A percentile compares a stretch with the other conserved stretches of the same genome.
These are phyloP conservation scores for Amauroascus niger DNA, from an alignment of 2,329 filamentous ascomycete genomes.

Conservation along the genomic window DNA sequence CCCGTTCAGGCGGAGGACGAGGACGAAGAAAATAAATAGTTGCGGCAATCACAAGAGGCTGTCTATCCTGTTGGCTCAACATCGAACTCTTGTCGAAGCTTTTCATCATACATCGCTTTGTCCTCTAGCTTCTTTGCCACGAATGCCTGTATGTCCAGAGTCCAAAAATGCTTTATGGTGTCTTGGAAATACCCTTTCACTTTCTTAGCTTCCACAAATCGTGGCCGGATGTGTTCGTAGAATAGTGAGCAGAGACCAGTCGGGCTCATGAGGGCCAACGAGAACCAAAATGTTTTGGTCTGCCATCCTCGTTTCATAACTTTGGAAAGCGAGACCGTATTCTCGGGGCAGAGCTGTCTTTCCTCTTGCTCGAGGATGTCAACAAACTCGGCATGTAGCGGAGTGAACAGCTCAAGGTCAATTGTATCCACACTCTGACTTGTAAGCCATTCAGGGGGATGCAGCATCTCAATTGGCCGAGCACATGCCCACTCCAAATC, in stretches of 20 bases:
- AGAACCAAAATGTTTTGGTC: neutral
- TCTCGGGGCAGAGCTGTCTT: neutral
- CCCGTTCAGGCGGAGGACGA: too few species aligned
- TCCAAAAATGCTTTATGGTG: constrained; percentile 17
- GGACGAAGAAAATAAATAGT: too few species aligned
- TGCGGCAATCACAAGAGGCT: too few species aligned
- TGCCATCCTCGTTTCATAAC: constrained; percentile 2
- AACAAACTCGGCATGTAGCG: neutral
- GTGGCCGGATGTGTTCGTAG: neutral
- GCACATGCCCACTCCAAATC: constrained; percentile 18
- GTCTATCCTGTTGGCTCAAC: constrained; percentile 11
- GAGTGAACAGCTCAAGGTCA: constrained; percentile 2
- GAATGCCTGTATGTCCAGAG: constrained; percentile 13
- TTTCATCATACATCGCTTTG: constrained; percentile 5
- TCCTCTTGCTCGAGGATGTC: neutral
- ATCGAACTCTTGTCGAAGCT: constrained; percentile 7
- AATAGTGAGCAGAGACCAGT: neutral
- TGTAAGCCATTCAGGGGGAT: constrained; percentile 25
- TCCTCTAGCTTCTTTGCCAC: constrained; percentile 6
- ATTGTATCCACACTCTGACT: constrained; percentile 17
- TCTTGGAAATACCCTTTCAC: neutral
- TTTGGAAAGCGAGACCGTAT: neutral
- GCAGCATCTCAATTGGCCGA: constrained; percentile 25
- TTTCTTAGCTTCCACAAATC: neutral
- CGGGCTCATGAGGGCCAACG: neutral